A percentile compares a stretch with the other conserved stretches of the same genome.
Evolutionary conservation across 2,329 filamentous ascomycete species (phyloP).

Genomic region (Anisogramma anomala): DNA sequence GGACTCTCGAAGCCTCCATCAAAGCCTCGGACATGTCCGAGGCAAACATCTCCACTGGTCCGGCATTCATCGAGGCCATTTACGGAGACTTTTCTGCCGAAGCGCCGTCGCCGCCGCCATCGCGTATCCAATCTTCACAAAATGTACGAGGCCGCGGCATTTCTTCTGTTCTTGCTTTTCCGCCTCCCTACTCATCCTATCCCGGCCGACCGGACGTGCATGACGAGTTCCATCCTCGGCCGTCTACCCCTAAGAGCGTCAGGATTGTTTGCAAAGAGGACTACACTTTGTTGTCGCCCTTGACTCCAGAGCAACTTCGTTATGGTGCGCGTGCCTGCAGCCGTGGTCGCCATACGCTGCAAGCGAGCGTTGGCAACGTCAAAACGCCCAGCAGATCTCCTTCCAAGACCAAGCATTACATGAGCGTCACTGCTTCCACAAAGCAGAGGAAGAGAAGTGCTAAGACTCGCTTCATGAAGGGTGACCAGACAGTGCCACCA

Average conservation of each 20-base stretch:
- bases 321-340: conserved; percentile 2
- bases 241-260: conserved; percentile 31
- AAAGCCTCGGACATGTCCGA: conserved; percentile 71
- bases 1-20: conserved; percentile 60
- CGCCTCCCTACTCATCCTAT: neutral
- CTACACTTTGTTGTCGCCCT: conserved; percentile 8
- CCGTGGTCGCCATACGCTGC: conserved; percentile 8
- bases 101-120: conserved; percentile 50
- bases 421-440: conserved; percentile 35
- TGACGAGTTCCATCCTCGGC: neutral
- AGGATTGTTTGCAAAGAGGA: conserved; percentile 30
- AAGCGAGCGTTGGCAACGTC: conserved; percentile 2
- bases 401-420: conserved; percentile 29
- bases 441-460: conserved; percentile 32
- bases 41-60: conserved; percentile 61
- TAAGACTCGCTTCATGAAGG: conserved; percentile 36
- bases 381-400: conserved; percentile 18
- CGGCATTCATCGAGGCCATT: conserved; percentile 65
- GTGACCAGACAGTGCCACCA: conserved; percentile 39
- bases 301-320: conserved; percentile 6
- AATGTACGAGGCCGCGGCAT: conserved; percentile 42
- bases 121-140: conserved; percentile 60
- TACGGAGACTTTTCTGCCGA: conserved; percentile 53
- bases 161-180: conserved; percentile 12
- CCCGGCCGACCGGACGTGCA: neutral